Percentiles rank a stretch among this genome's conserved stretches.
phyloP scores from a whole-genome alignment of 345 rosid species.

The Cardamine occulta region DNA sequence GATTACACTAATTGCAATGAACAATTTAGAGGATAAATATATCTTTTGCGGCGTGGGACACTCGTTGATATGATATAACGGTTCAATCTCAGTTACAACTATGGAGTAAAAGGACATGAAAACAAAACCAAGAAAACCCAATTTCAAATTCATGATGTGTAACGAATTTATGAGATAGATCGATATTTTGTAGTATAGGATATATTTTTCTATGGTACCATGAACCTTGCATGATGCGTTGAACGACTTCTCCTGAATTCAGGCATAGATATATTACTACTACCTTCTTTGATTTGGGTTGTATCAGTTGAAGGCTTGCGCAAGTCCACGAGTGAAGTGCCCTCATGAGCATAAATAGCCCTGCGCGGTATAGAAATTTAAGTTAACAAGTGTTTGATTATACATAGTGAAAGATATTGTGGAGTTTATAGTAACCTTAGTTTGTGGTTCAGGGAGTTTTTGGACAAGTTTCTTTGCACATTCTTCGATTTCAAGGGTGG shows the following conservation, averaged over 20 bases:
- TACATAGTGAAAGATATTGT: not conserved
- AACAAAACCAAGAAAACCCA: conserved; percentile 16
- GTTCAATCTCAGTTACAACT: conserved; percentile 33
- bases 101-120: conserved; percentile 28
- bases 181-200: conserved; percentile 1
- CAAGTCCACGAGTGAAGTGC: conserved; percentile 44
- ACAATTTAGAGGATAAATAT: too few relatives aligned
- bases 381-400: conserved; percentile 1
- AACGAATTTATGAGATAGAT: conserved; percentile 9
- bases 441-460: conserved; percentile 60
- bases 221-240: conserved; percentile 70
- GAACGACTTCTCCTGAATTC: conserved; percentile 77
- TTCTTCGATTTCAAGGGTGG: conserved; percentile 61
- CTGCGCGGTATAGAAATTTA: conserved; percentile 47
- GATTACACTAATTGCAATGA: not conserved
- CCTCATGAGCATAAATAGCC: conserved; percentile 51
- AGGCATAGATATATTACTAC: conserved; percentile 46
- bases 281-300: conserved; percentile 51
- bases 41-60: not conserved
- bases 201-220: conserved; percentile 48
- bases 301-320: conserved; percentile 49
- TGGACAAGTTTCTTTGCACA: conserved; percentile 53
- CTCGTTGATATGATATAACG: conserved; percentile 17
- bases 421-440: conserved; percentile 53
- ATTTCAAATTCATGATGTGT: conserved; percentile 3